Evolutionary conservation across 352 stramenopile genomes (phyloP).

Genomic region (Pythium scleroteichum): DNA sequence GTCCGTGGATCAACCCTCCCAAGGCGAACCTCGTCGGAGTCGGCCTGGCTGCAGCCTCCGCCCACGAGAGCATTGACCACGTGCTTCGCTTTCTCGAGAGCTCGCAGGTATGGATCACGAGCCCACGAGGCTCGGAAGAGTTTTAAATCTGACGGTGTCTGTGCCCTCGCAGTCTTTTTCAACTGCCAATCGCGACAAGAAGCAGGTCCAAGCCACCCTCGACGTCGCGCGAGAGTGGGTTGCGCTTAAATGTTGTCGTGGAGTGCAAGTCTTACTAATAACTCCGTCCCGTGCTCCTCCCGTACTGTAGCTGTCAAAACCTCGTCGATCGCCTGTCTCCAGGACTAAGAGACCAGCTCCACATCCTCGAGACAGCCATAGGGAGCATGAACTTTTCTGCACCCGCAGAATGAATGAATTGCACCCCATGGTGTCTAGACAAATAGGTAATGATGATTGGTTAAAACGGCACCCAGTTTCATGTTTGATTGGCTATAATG

Average conservation of each 20-base stretch:
- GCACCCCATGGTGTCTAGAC: background rate
- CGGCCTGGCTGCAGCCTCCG: conserved; percentile 26
- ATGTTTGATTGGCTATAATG: too few relatives aligned
- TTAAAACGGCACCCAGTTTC: background rate
- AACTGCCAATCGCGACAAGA: conserved; percentile 15
- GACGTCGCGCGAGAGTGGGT: conserved; percentile 44
- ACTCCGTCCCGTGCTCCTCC: too few relatives aligned
- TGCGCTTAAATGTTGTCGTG: background rate
- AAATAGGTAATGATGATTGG: too few relatives aligned
- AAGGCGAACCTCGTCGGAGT: conserved; percentile 32
- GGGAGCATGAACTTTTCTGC: too few relatives aligned
- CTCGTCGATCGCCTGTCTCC: conserved; percentile 37
- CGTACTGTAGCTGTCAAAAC: conserved; percentile 33
- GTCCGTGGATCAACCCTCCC: conserved; percentile 24
- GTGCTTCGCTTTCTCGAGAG: conserved; percentile 42
- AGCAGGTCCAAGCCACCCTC: conserved; percentile 25
- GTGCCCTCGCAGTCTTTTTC: conserved; percentile 20
- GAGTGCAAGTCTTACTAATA: too few relatives aligned
- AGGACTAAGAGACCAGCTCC: conserved; percentile 37
- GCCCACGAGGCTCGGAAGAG: too few relatives aligned
- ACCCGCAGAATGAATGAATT: too few relatives aligned
- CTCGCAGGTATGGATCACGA: conserved; percentile 30
- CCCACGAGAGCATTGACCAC: conserved; percentile 33
- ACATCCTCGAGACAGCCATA: conserved; percentile 33
- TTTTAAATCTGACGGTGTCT: background rate